A percentile compares a stretch with the other conserved stretches of the same genome.
Conservation (phyloP, 179 eudicot species). For the Camellia oleifera region DNA sequence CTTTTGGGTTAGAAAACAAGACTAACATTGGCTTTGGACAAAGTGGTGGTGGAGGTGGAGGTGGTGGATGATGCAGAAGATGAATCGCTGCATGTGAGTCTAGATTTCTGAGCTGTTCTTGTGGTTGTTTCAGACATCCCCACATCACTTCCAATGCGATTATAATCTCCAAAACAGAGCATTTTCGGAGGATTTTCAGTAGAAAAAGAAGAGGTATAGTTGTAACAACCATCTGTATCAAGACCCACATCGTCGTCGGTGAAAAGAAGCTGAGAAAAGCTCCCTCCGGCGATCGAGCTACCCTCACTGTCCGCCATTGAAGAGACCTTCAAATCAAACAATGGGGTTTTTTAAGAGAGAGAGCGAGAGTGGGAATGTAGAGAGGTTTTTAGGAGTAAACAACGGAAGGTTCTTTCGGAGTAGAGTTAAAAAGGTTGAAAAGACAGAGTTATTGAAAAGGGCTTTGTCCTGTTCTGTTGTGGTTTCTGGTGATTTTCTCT, state of each 20-base stretch:
- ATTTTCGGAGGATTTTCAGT: conserved; percentile 46
- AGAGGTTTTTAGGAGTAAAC: conserved; percentile 34
- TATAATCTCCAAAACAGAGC: conserved; percentile 72
- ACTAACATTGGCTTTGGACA: conserved; percentile 18
- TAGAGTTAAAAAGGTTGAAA: background rate
- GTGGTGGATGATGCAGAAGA: conserved; percentile 24
- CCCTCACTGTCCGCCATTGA: conserved; percentile 46
- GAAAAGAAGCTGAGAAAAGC: conserved; percentile 52
- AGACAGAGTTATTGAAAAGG: conserved; percentile 10
- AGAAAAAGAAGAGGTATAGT: conserved; percentile 23
- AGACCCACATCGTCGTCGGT: conserved; percentile 26
- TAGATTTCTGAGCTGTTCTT: conserved; percentile 18
- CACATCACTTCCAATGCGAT: conserved; percentile 15
- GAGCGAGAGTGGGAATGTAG: conserved; percentile 4
- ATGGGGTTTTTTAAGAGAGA: background rate
- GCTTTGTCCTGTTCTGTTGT: background rate
- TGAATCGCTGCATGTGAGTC: conserved; percentile 26
- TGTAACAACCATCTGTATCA: conserved; percentile 17
- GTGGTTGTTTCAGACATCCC: background rate
- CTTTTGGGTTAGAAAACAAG: background rate
- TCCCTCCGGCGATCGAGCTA: conserved; percentile 38
- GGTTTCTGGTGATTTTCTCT: background rate
- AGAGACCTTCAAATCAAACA: background rate
- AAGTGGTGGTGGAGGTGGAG: conserved; percentile 12
- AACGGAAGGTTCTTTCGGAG: conserved; percentile 40